Base-by-base conservation (phyloP, 257 asterid species). In the Petunia secreta region DNA sequence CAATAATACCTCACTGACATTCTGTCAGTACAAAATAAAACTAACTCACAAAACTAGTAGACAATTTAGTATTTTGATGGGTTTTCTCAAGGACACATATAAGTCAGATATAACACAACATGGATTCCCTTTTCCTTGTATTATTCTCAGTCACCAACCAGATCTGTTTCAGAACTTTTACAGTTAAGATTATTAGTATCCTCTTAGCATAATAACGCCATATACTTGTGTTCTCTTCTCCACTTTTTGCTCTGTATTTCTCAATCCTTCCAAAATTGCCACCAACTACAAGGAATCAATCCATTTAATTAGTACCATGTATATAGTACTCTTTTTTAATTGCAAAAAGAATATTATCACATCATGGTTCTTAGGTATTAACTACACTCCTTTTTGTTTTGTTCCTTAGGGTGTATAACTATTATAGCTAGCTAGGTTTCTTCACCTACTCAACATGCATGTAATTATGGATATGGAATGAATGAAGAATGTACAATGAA, bases 231-330 rank as follows among this genome's bases (percentile, higher is more conserved):
- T 81, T 89, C 91, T 87, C 91, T 79, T 71, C 59, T 86, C 58
- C 85, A 64, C 91, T 86, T 88, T 88, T 84, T 82, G 36, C 80
- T 60, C 44, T 65, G 68, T 80, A 57, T 82, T 88, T 69, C 91
- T 74, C 92, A 91, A 92, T 94, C 90, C 95, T 90, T 92, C 94
- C 97, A 94, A 92, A 88, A 78, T 68, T 87, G 92, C 90, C 95
- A 93, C 92, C 98, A 89, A 91, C 96, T 89, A 79, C 88, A 85
- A 83, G 92, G 97, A 92, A 94, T 92, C 96, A 87, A 81, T 80
- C 66, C 87, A 84, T 90, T 91, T 82, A 84, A 25, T 25, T 25
- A 89, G 85, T 92, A 91, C 86, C 43, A 71, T 86, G 78, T 8
- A 34, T 62, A 68, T 75, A 75, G 83, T 80, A 89, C 86, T 83